Evolutionary conservation across 352 stramenopile genomes (phyloP).

Genomic region (Globisporangium apiculatum): DNA sequence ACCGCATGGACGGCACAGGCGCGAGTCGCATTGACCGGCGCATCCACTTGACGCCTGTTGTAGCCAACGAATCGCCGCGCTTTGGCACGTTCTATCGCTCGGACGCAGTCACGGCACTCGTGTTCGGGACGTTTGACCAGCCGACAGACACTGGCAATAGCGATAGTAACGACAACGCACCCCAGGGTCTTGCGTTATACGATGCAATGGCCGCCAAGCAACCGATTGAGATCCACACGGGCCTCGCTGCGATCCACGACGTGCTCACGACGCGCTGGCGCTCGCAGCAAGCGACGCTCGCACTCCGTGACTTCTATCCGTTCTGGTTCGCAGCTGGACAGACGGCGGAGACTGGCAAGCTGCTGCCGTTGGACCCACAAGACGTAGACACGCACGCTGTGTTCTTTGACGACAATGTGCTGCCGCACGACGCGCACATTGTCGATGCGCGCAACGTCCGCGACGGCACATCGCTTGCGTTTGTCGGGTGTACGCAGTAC

Average conservation of each 20-base stretch:
- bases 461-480: conserved; percentile 21
- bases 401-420: conserved; percentile 84
- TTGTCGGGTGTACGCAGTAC: conserved; percentile 27
- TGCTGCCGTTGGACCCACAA: conserved; percentile 35
- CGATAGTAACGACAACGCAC: conserved; percentile 5
- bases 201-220: no score
- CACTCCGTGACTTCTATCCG: conserved; percentile 72
- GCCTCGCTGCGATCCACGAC: conserved; percentile 38
- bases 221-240: conserved; percentile 23
- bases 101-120: conserved; percentile 35
- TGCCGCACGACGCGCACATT: conserved; percentile 60
- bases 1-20: conserved; percentile 51
- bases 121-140: conserved; percentile 74
- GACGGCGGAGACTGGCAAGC: conserved; percentile 42
- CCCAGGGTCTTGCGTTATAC: conserved; percentile 30
- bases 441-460: conserved; percentile 42
- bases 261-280: conserved; percentile 47
- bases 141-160: conserved; percentile 12
- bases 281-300: conserved; percentile 43
- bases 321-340: conserved; percentile 59
- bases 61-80: conserved; percentile 14
- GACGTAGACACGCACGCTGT: conserved; percentile 33
- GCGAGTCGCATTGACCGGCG: conserved; percentile 36
- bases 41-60: conserved; percentile 25
- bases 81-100: conserved; percentile 65